phyloP scores from a whole-genome alignment of 1,139 yeast genomes.

The Hansenula sp. region DNA sequence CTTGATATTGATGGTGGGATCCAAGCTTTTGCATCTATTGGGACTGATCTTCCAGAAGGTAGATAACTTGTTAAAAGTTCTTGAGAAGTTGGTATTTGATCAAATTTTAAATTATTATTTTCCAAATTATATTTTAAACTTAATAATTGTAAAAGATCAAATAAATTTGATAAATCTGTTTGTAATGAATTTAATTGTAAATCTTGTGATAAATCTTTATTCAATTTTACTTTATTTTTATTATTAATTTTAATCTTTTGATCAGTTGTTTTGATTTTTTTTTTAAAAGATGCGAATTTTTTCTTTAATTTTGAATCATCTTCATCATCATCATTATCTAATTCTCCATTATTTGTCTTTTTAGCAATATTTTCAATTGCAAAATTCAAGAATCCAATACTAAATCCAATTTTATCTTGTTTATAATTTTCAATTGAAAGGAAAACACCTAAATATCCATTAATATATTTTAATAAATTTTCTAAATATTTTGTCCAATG shows the following conservation, averaged over 20 bases:
- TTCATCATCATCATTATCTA: slow-evolving; percentile 8
- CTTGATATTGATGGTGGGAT: slow-evolving; percentile 5
- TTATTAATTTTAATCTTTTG: neutral
- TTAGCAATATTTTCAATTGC: slow-evolving; percentile 12
- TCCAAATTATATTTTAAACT: slow-evolving; percentile 18
- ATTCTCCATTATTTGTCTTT: slow-evolving; percentile 4
- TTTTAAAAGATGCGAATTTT: slow-evolving; percentile 12
- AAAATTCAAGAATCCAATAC: slow-evolving; percentile 18
- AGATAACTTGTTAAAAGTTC: slow-evolving; percentile 10
- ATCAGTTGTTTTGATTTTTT: slow-evolving; percentile 7
- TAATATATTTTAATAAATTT: slow-evolving; percentile 5
- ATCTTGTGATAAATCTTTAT: slow-evolving; percentile 8
- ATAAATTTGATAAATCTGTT: slow-evolving; percentile 9
- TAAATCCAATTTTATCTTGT: slow-evolving; percentile 18
- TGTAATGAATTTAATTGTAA: slow-evolving; percentile 2
- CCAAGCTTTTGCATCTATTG: slow-evolving; percentile 15
- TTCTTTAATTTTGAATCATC: slow-evolving; percentile 10
- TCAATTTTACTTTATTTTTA: slow-evolving; percentile 8
- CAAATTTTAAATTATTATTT: slow-evolving; percentile 19
- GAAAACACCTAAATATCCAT: slow-evolving; percentile 12
- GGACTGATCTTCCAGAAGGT: slow-evolving; percentile 22
- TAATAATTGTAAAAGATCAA: slow-evolving; percentile 13
- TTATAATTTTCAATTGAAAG: slow-evolving; percentile 19
- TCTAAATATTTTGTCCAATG: slow-evolving; percentile 10
- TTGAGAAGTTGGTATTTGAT: slow-evolving; percentile 5